Conservation (phyloP, 202 grass and related monocot genomes). For the Schoenoplectus triqueter region DNA sequence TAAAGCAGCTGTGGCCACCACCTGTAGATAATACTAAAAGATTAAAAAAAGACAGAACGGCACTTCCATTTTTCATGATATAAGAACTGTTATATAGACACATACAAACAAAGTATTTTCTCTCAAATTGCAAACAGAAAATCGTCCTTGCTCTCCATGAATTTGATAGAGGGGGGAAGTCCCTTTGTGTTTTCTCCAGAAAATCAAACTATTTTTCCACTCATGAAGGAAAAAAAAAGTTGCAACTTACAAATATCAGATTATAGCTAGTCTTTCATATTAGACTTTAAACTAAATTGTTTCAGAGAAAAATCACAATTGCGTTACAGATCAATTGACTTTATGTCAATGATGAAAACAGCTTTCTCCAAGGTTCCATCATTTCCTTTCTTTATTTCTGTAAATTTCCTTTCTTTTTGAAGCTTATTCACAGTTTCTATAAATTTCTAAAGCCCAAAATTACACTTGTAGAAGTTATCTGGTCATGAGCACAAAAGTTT, state of each 20-base stretch:
- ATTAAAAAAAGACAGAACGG: neutral
- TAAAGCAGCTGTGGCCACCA: conserved; percentile 89
- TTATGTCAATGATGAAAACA: neutral
- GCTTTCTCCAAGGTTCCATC: neutral
- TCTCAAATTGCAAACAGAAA: conserved; percentile 30
- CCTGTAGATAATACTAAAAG: conserved; percentile 46
- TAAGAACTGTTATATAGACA: neutral
- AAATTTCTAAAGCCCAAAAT: neutral
- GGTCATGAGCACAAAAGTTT: neutral
- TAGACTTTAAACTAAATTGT: neutral
- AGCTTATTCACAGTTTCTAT: neutral
- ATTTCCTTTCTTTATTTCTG: conserved; percentile 1
- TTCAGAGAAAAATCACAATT: conserved; percentile 24
- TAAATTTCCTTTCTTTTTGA: neutral
- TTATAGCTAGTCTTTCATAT: neutral
- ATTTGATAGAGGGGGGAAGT: neutral
- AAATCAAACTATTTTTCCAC: neutral
- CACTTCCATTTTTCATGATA: neutral
- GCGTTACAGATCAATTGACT: neutral
- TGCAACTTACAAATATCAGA: neutral
- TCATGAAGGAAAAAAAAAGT: neutral
- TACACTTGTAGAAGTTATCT: neutral
- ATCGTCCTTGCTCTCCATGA: neutral
- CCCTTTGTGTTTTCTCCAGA: neutral
- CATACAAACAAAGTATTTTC: neutral